phyloP scores from a whole-genome alignment of 441 rosid species.

The Sinapis alba region DNA sequence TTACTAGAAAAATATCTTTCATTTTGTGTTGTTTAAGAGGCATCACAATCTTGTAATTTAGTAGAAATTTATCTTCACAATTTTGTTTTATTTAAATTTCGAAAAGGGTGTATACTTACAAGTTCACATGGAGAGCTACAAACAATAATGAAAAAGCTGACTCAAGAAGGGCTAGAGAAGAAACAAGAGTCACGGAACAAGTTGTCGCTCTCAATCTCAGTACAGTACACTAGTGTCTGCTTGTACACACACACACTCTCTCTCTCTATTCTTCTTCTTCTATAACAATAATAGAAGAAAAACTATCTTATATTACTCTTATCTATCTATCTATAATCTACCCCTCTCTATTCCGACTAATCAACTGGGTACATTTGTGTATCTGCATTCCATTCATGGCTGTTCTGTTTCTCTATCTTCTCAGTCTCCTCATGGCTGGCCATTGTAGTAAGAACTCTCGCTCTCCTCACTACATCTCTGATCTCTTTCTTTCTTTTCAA shows the following conservation, averaged over 20 bases:
- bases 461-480: not conserved
- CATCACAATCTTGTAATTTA: not conserved
- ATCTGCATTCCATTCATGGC: conserved; percentile 44
- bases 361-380: conserved; percentile 9
- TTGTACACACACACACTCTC: not conserved
- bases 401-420: conserved; percentile 46
- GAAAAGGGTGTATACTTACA: conserved; percentile 6
- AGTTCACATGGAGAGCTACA: conserved; percentile 33
- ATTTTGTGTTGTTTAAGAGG: not conserved
- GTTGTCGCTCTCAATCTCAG: conserved; percentile 17
- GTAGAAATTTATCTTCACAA: not conserved
- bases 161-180: conserved; percentile 30
- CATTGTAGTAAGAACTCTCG: conserved; percentile 56
- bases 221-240: conserved; percentile 22
- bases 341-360: not conserved
- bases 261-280: not conserved
- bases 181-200: conserved; percentile 36
- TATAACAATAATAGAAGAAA: conserved; percentile 4
- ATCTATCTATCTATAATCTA: not conserved
- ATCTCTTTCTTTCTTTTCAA: not conserved
- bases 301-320: too few relatives aligned
- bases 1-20: not conserved
- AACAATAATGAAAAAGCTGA: conserved; percentile 36
- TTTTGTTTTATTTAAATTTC: not conserved
- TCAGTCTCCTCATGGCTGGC: conserved; percentile 63